These are phyloP conservation scores for Fragaria vesca DNA, from an alignment of 306 rosid genomes.

Conservation along the genomic window DNA sequence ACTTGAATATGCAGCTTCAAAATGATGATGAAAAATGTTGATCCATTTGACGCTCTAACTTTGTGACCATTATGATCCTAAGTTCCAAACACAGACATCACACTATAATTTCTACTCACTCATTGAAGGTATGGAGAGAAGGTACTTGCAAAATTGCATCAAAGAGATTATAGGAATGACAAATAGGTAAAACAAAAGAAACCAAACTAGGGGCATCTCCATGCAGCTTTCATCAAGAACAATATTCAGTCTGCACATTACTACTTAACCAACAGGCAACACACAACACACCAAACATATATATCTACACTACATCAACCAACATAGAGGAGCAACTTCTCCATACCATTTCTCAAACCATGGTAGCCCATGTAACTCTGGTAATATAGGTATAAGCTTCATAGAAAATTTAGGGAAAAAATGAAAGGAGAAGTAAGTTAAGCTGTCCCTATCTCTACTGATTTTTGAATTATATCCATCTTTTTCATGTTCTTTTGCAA, in stretches of 20 bases:
- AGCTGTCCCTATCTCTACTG: background rate
- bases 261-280: background rate
- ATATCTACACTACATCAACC: background rate
- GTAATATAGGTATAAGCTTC: background rate
- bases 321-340: background rate
- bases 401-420: background rate
- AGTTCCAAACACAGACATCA: background rate
- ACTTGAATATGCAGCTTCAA: slow-evolving; percentile 8
- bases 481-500: background rate
- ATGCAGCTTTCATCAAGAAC: background rate
- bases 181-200: background rate
- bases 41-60: background rate
- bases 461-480: background rate
- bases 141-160: background rate
- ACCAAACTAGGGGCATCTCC: background rate
- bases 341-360: background rate
- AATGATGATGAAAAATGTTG: background rate
- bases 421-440: background rate
- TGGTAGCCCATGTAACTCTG: background rate
- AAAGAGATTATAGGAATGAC: background rate
- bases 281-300: background rate
- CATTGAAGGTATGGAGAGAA: background rate
- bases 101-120: background rate
- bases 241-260: background rate
- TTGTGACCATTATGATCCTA: background rate